These are phyloP conservation scores for Colletotrichum simmondsii DNA, from an alignment of 2,329 filamentous ascomycete species.

Conservation along the genomic window DNA sequence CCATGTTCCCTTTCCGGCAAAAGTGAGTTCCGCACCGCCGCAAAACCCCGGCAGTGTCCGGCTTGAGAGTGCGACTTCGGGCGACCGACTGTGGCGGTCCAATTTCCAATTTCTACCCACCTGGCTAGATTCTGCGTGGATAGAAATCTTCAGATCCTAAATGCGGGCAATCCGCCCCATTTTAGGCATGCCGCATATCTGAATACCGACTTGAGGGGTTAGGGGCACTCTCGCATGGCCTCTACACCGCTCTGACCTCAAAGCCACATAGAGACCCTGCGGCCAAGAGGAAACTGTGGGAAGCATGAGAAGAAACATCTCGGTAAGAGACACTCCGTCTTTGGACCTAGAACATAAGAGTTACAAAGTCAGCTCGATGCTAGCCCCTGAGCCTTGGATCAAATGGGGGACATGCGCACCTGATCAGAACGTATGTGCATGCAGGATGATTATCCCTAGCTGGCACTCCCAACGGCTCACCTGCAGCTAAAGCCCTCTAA, in stretches of 20 bases:
- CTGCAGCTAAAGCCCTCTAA: background rate
- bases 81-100: too few relatives aligned
- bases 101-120: background rate
- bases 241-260: too few relatives aligned
- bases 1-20: background rate
- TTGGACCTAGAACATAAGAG: background rate
- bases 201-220: too few relatives aligned
- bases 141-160: background rate
- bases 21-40: background rate
- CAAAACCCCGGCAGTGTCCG: too few relatives aligned
- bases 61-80: background rate
- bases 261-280: too few relatives aligned
- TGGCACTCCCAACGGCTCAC: background rate
- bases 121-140: background rate
- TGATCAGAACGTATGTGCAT: background rate
- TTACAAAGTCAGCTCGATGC: background rate
- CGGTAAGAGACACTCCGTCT: background rate
- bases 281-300: too few relatives aligned
- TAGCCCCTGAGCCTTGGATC: background rate
- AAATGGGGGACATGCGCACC: constrained; percentile 11
- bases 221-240: too few relatives aligned
- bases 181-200: background rate
- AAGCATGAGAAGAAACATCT: background rate
- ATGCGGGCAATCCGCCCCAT: background rate
- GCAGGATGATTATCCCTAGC: background rate